Percentiles rank a stretch among this genome's conserved stretches.
phyloP scores from a whole-genome alignment of 257 asterid genomes.

The Solanum neorickii region DNA sequence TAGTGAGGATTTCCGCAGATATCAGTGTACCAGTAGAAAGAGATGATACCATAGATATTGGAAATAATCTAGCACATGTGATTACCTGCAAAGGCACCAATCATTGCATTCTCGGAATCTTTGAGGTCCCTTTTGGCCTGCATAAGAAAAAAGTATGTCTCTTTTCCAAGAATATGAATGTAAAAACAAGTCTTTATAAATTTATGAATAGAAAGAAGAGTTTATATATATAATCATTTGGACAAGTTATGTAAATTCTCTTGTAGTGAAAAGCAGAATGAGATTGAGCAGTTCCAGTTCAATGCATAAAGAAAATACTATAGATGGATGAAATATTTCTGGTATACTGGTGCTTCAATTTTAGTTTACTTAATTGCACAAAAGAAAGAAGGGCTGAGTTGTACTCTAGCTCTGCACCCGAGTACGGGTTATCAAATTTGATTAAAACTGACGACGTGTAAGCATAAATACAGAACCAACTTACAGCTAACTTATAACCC shows the following conservation, averaged over 20 bases:
- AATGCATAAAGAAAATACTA: background rate
- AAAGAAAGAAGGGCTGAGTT: background rate
- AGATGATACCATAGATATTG: background rate
- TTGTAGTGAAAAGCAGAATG: background rate
- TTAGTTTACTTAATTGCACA: background rate
- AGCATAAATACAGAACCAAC: conserved; percentile 2
- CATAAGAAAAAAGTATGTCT: background rate
- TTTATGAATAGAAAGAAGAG: background rate
- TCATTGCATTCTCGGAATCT: conserved; percentile 55
- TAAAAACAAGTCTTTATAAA: background rate
- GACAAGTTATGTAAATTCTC: background rate
- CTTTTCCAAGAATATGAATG: background rate
- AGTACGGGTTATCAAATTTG: background rate
- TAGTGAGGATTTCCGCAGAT: background rate
- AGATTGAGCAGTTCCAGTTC: background rate
- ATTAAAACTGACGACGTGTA: background rate
- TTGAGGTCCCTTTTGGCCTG: conserved; percentile 59
- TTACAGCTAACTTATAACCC: conserved; percentile 60
- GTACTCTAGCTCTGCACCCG: background rate
- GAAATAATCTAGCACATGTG: background rate
- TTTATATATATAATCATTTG: background rate
- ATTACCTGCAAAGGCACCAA: conserved; percentile 71
- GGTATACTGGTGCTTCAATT: background rate
- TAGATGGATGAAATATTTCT: background rate
- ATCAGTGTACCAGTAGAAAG: background rate